A percentile compares a stretch with the other conserved stretches of the same genome.
phyloP scores from a whole-genome alignment of 1,139 yeast genomes.

The Kodamaea fungicola region DNA sequence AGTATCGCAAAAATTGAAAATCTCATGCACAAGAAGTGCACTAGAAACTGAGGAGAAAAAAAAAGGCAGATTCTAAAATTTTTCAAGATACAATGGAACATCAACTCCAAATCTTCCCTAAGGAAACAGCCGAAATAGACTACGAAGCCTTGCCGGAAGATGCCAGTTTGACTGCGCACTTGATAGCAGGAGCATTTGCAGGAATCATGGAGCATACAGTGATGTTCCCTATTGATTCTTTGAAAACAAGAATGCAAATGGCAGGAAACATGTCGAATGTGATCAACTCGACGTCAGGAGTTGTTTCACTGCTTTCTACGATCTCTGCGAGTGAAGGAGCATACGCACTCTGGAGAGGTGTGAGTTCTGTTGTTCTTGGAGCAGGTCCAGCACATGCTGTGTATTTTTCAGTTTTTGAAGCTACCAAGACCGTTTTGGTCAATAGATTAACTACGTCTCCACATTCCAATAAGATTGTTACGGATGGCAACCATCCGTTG shows the following conservation, averaged over 20 bases:
- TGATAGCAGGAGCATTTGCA: conserved; percentile 93
- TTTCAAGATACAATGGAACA: conserved; percentile 14
- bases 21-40: too few relatives aligned
- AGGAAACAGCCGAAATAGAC: conserved; percentile 51
- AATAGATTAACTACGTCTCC: conserved; percentile 33
- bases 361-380: conserved; percentile 87
- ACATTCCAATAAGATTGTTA: conserved; percentile 38
- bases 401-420: conserved; percentile 93
- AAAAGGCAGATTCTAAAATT: conserved; percentile 1
- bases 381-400: conserved; percentile 99
- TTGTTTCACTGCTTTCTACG: conserved; percentile 61
- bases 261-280: conserved; percentile 20
- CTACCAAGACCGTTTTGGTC: conserved; percentile 62
- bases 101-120: conserved; percentile 14
- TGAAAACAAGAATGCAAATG: conserved; percentile 95
- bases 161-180: conserved; percentile 79
- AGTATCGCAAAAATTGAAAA: too few relatives aligned
- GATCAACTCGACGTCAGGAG: conserved; percentile 20
- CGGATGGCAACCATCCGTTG: conserved; percentile 70
- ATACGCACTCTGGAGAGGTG: conserved; percentile 89
- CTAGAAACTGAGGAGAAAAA: background rate
- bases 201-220: conserved; percentile 98
- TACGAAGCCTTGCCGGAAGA: conserved; percentile 90
- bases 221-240: conserved; percentile 94
- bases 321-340: conserved; percentile 92